Conservation (phyloP, 306 rosid species). For the Cucumis cinereus region DNA sequence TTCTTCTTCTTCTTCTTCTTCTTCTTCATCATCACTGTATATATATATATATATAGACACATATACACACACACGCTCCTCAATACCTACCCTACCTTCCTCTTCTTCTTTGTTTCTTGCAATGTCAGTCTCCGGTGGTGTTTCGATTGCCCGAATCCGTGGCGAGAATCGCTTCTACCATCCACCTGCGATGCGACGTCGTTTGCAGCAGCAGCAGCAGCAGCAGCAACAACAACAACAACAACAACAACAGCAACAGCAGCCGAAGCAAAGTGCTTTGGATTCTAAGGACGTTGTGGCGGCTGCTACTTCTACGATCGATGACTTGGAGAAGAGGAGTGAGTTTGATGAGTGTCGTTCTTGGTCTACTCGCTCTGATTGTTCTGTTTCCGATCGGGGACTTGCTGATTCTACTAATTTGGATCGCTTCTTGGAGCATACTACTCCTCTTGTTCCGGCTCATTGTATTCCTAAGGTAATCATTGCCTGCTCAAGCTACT, state of each 20-base stretch:
- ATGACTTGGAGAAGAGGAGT: slow-evolving; percentile 33
- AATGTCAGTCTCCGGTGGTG: slow-evolving; percentile 67
- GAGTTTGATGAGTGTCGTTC: slow-evolving; percentile 43
- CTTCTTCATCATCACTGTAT: neutral
- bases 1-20: neutral
- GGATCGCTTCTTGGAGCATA: slow-evolving; percentile 65
- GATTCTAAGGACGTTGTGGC: slow-evolving; percentile 17
- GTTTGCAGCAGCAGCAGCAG: slow-evolving; percentile 25
- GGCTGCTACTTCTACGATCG: slow-evolving; percentile 11
- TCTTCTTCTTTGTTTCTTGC: neutral
- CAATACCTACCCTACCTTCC: neutral
- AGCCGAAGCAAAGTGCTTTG: slow-evolving; percentile 12
- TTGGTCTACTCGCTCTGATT: slow-evolving; percentile 25
- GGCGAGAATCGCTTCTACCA: slow-evolving; percentile 72
- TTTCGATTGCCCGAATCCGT: slow-evolving; percentile 48
- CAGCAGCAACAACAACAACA: slow-evolving; percentile 6
- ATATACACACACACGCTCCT: no score
- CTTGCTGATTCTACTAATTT: slow-evolving; percentile 48
- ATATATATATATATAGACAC: no score
- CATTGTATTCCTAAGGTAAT: slow-evolving; percentile 54
- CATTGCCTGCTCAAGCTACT: neutral
- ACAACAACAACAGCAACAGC: neutral
- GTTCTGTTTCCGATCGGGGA: slow-evolving; percentile 50
- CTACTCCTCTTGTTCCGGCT: slow-evolving; percentile 56
- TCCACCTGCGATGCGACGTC: slow-evolving; percentile 72